Base-by-base conservation (phyloP, 306 rosid species). In the Ammopiptanthus mongolicus region DNA sequence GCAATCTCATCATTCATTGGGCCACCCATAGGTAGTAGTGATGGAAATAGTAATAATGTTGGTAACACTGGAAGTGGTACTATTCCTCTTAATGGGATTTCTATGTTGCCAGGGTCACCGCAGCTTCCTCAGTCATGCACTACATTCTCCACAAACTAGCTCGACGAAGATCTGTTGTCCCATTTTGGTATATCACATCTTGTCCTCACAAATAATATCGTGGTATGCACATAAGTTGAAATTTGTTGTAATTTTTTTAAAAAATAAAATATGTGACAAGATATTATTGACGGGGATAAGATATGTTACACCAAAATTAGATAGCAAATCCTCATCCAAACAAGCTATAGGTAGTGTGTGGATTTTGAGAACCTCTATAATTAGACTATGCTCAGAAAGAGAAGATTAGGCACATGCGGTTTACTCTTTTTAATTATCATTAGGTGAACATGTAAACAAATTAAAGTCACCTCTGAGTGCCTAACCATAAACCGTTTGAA, bases 121-220 rank as follows among this genome's bases (percentile, higher is more conserved):
- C 89, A 69, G 34, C 81, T 73, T 82, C 89, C 89, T 63, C 87
- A 74, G 21, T 86, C 85, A 28, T 80, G 85, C 84, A 86, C 85
- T 31, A 80, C 89, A 23, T 86, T 80, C 78, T 77, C 89, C 73
- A 77, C 83, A 81, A 80, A 80, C 76, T 79, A 79, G 78, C 8
- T 15, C 39, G n/a, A n/a, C n/a, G n/a, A n/a, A n/a, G n/a, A n/a
- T n/a, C n/a, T n/a, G n/a, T n/a, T n/a, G n/a, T n/a, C n/a, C n/a
- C n/a, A n/a, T n/a, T n/a, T n/a, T n/a, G n/a, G n/a, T n/a, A n/a
- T n/a, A n/a, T n/a, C n/a, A n/a, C n/a, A n/a, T n/a, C n/a, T n/a
- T n/a, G n/a, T n/a, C n/a, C n/a, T n/a, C n/a, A n/a, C n/a, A n/a
- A n/a, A n/a, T n/a, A n/a, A n/a, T n/a, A n/a, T n/a, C n/a, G n/a